Conservation (phyloP, 306 rosid species). For the Malus domestica region DNA sequence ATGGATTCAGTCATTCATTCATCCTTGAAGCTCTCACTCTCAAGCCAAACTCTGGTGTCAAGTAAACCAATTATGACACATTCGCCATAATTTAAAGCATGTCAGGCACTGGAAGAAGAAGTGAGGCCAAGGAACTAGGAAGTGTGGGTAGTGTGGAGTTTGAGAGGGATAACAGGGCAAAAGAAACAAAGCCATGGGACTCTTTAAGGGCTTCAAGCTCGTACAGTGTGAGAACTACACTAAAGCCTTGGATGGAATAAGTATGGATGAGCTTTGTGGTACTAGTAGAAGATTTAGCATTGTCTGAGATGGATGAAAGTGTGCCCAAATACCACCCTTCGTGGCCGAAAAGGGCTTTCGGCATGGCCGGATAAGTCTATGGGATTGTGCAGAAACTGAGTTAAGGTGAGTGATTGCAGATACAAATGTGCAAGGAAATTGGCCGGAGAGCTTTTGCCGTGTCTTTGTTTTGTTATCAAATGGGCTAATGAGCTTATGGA, state of each 20-base stretch:
- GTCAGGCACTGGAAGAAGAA: conserved; percentile 13
- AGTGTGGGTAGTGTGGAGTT: conserved; percentile 14
- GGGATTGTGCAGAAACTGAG: neutral
- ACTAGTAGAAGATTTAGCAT: neutral
- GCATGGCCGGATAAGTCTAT: conserved; percentile 18
- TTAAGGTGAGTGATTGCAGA: neutral
- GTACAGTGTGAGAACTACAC: conserved; percentile 13
- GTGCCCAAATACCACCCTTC: conserved; percentile 8
- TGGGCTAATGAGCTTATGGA: neutral
- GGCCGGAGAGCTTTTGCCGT: neutral
- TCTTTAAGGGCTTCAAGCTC: conserved; percentile 8
- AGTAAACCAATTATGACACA: conserved; percentile 6
- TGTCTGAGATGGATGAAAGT: conserved; percentile 12
- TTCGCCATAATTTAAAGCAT: conserved; percentile 7
- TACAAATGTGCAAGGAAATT: neutral
- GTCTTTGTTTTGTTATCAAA: neutral
- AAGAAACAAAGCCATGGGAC: conserved; percentile 1
- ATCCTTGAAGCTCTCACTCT: conserved; percentile 20
- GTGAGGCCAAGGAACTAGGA: conserved; percentile 4
- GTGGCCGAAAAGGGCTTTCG: conserved; percentile 16
- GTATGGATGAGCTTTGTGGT: conserved; percentile 9
- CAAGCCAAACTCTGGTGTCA: conserved; percentile 10
- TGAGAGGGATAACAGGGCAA: neutral
- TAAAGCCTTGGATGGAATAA: conserved; percentile 18
- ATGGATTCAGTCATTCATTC: conserved; percentile 2